Conservation (phyloP, 306 rosid genomes). For the Ziziphus jujuba region DNA sequence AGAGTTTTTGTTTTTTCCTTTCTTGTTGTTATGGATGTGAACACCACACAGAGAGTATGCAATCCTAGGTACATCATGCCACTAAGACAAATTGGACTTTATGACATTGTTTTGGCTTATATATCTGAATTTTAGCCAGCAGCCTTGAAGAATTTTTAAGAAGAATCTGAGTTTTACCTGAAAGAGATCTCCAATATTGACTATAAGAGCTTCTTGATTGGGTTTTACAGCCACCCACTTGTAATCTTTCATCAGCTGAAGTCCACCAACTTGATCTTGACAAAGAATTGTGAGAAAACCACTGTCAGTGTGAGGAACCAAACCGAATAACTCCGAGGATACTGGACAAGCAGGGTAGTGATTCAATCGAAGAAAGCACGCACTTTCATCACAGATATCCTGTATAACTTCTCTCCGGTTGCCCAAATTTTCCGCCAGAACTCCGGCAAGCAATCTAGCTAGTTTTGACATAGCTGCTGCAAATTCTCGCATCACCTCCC, state of each 20-base stretch:
- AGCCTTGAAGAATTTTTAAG: background rate
- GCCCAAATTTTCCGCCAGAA: constrained; percentile 67
- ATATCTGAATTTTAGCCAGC: background rate
- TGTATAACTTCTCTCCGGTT: constrained; percentile 44
- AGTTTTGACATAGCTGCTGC: constrained; percentile 72
- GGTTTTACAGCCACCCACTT: constrained; percentile 91
- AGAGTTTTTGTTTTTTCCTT: background rate
- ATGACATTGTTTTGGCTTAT: too few species aligned
- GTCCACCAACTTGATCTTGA: constrained; percentile 91
- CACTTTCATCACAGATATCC: constrained; percentile 64
- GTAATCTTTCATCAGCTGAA: constrained; percentile 87
- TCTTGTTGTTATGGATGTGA: too few species aligned
- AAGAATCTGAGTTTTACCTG: constrained; percentile 49
- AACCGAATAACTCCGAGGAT: constrained; percentile 54
- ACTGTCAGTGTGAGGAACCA: constrained; percentile 93
- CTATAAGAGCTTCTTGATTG: constrained; percentile 74
- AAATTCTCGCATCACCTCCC: constrained; percentile 73
- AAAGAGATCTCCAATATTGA: constrained; percentile 90
- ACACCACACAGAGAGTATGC: background rate
- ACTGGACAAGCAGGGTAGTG: constrained; percentile 75
- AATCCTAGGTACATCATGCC: background rate
- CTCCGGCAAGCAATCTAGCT: constrained; percentile 59
- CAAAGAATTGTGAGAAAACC: constrained; percentile 82
- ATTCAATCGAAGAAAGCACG: constrained; percentile 82
- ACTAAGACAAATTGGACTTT: background rate